Evolutionary conservation across 495 filamentous ascomycete species (phyloP).

Genomic region (Xylaria curta): DNA sequence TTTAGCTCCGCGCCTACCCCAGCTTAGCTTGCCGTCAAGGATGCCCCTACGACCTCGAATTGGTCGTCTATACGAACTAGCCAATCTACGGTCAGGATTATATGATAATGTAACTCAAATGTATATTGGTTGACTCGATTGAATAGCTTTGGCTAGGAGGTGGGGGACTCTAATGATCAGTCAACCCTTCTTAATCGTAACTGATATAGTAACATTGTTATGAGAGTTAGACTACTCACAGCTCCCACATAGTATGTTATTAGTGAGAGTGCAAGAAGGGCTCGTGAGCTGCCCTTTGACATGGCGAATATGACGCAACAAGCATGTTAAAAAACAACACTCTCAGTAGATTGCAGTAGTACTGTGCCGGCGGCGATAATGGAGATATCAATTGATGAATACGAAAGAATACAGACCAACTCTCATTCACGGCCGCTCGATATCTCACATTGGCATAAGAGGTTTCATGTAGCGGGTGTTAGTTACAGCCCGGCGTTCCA

Average conservation of each 20-base stretch:
- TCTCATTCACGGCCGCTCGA: not conserved
- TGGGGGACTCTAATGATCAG: not conserved
- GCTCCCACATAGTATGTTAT: constrained; percentile 2
- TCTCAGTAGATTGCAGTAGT: constrained; percentile 31
- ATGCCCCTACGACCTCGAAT: not conserved
- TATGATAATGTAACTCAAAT: too few relatives aligned
- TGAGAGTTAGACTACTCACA: not conserved
- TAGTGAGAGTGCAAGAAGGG: constrained; percentile 17
- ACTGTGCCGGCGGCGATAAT: constrained; percentile 28
- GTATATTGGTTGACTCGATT: too few relatives aligned
- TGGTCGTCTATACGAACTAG: not conserved
- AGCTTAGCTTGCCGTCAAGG: too few relatives aligned
- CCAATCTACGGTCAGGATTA: too few relatives aligned
- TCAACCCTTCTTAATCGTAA: not conserved
- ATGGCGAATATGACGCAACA: not conserved
- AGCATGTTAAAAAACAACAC: constrained; percentile 18
- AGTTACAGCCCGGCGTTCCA: constrained; percentile 34
- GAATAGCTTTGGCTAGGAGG: too few relatives aligned
- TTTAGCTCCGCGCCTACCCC: not conserved
- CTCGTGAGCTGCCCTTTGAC: too few relatives aligned
- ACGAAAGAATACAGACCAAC: not conserved
- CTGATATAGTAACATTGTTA: not conserved
- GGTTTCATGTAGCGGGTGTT: constrained; percentile 27
- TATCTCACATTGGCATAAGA: constrained; percentile 27
- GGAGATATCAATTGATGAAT: not conserved